phyloP scores from a whole-genome alignment of 495 filamentous ascomycete genomes.

The Penicillium robsamsonii region DNA sequence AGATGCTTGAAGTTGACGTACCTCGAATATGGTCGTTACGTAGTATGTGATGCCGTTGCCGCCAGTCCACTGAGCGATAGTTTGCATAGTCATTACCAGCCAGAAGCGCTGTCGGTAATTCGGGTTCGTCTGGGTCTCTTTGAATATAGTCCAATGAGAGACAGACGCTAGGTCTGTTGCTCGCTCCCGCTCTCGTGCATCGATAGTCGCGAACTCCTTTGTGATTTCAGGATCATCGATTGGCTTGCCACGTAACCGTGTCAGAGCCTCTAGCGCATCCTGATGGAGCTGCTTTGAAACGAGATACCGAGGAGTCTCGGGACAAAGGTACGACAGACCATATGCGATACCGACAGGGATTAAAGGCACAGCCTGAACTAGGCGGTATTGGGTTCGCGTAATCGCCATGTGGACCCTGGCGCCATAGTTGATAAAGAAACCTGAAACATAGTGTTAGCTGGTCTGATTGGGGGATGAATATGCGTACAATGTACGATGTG shows the following conservation, averaged over 20 bases:
- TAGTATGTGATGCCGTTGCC: constrained; percentile 52
- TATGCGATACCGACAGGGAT: constrained; percentile 42
- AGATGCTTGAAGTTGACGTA: not conserved
- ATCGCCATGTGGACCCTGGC: constrained; percentile 39
- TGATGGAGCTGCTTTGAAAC: constrained; percentile 35
- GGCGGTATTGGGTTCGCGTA: constrained; percentile 42
- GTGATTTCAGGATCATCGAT: constrained; percentile 30
- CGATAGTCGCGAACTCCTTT: constrained; percentile 39
- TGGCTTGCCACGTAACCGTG: constrained; percentile 38
- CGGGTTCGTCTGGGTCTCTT: constrained; percentile 40
- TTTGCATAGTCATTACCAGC: constrained; percentile 46
- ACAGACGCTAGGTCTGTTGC: constrained; percentile 28
- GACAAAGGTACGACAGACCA: constrained; percentile 35
- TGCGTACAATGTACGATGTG: not conserved
- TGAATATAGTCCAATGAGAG: constrained; percentile 42
- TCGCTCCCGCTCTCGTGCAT: constrained; percentile 31
- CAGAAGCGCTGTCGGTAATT: constrained; percentile 50
- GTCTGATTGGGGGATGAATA: not conserved
- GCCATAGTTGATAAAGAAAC: constrained; percentile 51
- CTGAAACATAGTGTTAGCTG: constrained; percentile 20
- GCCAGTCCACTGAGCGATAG: constrained; percentile 46
- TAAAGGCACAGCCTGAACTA: constrained; percentile 45
- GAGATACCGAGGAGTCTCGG: constrained; percentile 45
- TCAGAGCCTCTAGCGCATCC: constrained; percentile 36
- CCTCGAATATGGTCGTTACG: constrained; percentile 41